Conservation (phyloP, 2,329 filamentous ascomycete genomes). For the Calonectria multiphialidica region DNA sequence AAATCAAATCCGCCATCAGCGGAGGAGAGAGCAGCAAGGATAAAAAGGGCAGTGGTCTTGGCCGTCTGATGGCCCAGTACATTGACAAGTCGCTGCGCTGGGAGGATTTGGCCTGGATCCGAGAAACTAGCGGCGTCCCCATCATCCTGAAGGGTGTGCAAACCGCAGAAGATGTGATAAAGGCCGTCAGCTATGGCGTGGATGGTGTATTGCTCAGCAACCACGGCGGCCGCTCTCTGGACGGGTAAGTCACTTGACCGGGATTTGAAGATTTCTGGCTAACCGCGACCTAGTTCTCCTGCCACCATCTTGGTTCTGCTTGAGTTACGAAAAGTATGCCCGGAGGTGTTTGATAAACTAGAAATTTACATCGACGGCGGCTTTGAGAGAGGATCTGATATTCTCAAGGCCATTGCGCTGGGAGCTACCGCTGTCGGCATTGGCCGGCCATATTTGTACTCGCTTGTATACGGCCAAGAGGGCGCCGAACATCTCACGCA, state of each 20-base stretch:
- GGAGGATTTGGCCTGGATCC: constrained; percentile 65
- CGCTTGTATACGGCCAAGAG: constrained; percentile 63
- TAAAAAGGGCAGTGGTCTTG: constrained; percentile 64
- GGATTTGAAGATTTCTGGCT: background rate
- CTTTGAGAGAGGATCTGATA: constrained; percentile 63
- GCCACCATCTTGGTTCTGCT: constrained; percentile 63
- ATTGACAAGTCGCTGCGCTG: constrained; percentile 63
- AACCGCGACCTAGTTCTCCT: constrained; percentile 41
- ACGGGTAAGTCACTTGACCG: constrained; percentile 50
- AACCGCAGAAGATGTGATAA: constrained; percentile 63
- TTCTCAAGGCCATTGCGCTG: constrained; percentile 64
- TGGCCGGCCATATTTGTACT: constrained; percentile 63
- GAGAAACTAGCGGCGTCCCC: constrained; percentile 55
- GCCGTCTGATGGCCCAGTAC: constrained; percentile 61
- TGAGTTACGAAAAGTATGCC: constrained; percentile 60
- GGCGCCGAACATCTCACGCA: constrained; percentile 64
- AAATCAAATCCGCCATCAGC: constrained; percentile 50
- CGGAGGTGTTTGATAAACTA: constrained; percentile 60
- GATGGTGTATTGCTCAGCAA: constrained; percentile 68
- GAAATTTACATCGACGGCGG: constrained; percentile 66
- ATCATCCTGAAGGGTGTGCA: constrained; percentile 68
- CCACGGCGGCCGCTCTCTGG: constrained; percentile 68
- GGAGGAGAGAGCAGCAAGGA: constrained; percentile 59
- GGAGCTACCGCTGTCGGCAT: constrained; percentile 66
- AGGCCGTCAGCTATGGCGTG: constrained; percentile 59